Evolutionary conservation across 768 basidiomycete genomes (phyloP).

Genomic region (Mycena alexandri): DNA sequence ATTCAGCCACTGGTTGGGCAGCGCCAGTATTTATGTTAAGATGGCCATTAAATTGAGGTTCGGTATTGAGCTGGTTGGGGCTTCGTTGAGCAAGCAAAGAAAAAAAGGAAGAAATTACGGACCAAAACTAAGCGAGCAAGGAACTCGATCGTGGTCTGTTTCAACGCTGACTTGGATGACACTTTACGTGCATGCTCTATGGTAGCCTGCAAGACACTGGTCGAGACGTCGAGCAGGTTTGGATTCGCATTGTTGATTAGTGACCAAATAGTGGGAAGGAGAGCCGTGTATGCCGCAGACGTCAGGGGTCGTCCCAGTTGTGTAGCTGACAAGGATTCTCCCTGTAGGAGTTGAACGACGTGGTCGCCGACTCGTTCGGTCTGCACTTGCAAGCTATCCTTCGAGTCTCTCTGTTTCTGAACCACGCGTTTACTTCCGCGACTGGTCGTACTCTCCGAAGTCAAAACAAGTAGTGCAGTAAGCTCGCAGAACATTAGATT

Average conservation of each 20-base stretch:
- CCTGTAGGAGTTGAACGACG: conserved; percentile 68
- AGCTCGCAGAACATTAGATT: conserved; percentile 86
- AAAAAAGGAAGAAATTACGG: conserved; percentile 40
- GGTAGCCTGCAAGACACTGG: conserved; percentile 63
- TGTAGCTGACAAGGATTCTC: conserved; percentile 56
- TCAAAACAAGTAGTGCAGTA: conserved; percentile 70
- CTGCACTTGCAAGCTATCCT: conserved; percentile 51
- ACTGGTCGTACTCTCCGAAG: conserved; percentile 41
- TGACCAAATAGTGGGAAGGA: conserved; percentile 86
- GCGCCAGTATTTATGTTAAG: conserved; percentile 54
- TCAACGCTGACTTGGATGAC: conserved; percentile 71
- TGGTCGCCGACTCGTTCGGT: conserved; percentile 69
- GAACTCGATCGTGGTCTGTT: conserved; percentile 81
- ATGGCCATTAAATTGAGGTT: conserved; percentile 63
- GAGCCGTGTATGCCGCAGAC: conserved; percentile 68
- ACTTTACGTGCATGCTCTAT: conserved; percentile 75
- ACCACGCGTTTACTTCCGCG: conserved; percentile 40
- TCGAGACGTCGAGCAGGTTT: conserved; percentile 40
- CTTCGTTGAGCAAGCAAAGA: conserved; percentile 17
- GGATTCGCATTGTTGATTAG: conserved; percentile 64
- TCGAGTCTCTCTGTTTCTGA: conserved; percentile 34
- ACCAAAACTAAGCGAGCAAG: conserved; percentile 79
- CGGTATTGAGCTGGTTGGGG: conserved; percentile 68
- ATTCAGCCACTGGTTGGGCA: conserved; percentile 57
- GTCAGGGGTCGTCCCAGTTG: conserved; percentile 67